Conservation (phyloP, 768 basidiomycete genomes). For the Mycena sanguinolenta region DNA sequence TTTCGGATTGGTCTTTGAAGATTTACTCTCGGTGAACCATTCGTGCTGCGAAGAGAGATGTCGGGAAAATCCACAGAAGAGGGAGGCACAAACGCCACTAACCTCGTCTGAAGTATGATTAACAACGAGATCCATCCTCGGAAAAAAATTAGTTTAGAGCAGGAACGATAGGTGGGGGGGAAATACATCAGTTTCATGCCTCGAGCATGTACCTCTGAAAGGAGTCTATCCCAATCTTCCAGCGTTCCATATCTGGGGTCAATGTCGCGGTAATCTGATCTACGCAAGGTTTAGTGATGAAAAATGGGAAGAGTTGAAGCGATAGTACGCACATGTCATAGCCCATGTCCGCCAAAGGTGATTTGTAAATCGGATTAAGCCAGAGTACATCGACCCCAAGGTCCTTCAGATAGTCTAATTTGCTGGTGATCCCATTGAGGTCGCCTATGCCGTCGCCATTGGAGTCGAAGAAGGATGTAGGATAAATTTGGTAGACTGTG, state of each 20-base stretch:
- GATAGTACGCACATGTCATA: constrained; percentile 68
- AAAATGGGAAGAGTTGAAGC: not conserved
- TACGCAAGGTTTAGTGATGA: constrained; percentile 40
- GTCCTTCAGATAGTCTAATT: constrained; percentile 77
- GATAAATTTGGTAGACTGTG: constrained; percentile 78
- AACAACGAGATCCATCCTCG: constrained; percentile 84
- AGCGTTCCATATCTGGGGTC: constrained; percentile 77
- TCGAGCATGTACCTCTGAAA: constrained; percentile 66
- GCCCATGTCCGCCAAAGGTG: constrained; percentile 80
- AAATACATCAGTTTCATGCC: constrained; percentile 79
- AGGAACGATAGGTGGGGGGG: not conserved
- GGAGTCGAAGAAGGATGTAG: constrained; percentile 78
- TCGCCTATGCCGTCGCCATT: constrained; percentile 81
- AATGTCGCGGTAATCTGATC: constrained; percentile 75
- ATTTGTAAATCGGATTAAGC: constrained; percentile 80
- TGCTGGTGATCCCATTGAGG: constrained; percentile 72
- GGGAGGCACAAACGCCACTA: constrained; percentile 52
- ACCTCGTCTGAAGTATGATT: constrained; percentile 82
- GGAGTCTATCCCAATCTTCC: constrained; percentile 69
- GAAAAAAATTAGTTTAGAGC: constrained; percentile 53
- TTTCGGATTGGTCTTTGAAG: constrained; percentile 67
- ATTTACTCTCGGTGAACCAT: constrained; percentile 75
- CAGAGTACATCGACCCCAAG: constrained; percentile 79
- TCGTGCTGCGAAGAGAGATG: constrained; percentile 62
- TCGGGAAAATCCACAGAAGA: not conserved